Base-by-base conservation (phyloP, 192 early-diverging fungal genomes). In the Coemansia sp. region DNA sequence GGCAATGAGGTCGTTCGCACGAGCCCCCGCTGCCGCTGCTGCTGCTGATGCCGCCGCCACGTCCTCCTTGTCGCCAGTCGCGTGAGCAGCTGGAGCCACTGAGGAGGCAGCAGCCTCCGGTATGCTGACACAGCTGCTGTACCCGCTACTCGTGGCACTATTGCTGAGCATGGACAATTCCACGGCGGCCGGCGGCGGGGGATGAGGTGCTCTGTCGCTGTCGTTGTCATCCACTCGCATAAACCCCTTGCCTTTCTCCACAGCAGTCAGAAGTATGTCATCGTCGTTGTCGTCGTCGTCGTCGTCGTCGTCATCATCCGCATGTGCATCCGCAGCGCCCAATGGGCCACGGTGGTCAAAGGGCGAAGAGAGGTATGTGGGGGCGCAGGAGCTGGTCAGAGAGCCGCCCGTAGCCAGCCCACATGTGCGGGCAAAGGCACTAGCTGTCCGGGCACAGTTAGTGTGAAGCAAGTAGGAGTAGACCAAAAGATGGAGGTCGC, bases 391-490 rank as follows among this genome's bases (percentile, higher is more conserved):
- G 38, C 59, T 59, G 3, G 66, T 48, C 5, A 81, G 63, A 3
- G 63, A 39, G 3, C 73, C 73, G 1, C 64, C 66, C 0, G 69
- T 74, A 39, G 73, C 69, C 5, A 81, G 62, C 2, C 73, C 73
- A 18, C 73, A 60, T 0, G 73, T 73, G 2, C 73, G 72, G 4
- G 78, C 72, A 71, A 81, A 81, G 5, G 78, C 78, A 50, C 75
- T 63, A 26, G 78, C 78, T 0, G 78, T 72, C 28, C 73, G 66
- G 1, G 73, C 78, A 43, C 67, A 76, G 51, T 81, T 81, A 62
- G 68, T 81, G 59, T 81, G 78, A 11, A 81, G 66, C 38, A 81
- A 51, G 53, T 69, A 81, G 10, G 73, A 68, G 64, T 81, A 81
- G 1, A 81, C 73, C 8, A 81, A 66, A 45, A 76, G 48, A 55